Base-by-base conservation (phyloP, 495 filamentous ascomycete species). In the Penicillium turbatum region DNA sequence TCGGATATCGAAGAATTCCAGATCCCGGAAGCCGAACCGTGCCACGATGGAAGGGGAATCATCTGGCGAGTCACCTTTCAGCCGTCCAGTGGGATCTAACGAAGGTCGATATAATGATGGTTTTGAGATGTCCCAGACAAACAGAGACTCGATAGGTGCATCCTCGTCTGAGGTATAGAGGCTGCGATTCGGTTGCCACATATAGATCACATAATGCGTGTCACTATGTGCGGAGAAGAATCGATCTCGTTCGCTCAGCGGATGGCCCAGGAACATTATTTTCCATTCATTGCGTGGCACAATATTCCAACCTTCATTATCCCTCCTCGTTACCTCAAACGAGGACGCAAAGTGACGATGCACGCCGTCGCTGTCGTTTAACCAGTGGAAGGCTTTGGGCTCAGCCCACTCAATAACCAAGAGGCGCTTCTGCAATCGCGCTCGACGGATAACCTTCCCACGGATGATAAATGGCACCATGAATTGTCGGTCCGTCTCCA, bases 341-440 rank as follows among this genome's bases (percentile, higher is more conserved):
- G 79, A 80, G 5, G 81, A 84, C 9, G 81, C 84, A 63, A 81
- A 87, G 58, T 88, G 85, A 15, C 82, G 75, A 68, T 86, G 77
- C 0, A 83, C 80, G 1, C 68, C 70, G 41, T 82, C 81, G 31
- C 68, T 72, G 43, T 80, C 79, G 57, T 85, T 82, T 8, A 83
- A 63, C 69, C 77, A 77, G 67, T 82, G 80, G 54, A 78, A 86
- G 2, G 80, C 70, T 16, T 74, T 69, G 1, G 64, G 65, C 59
- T 87, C 82, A 45, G 82, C 83, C 85, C 85, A 88, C 57, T 88
- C 85, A 21, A 87, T 62, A 10, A 87, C 61, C 3, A 88, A 66
- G 15, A 86, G 67, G 3, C 73, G 71, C 30, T 78, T 71, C 29
- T 79, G 74, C 24, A 88, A 64, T 1, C 85, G 75, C 5, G 85